These are phyloP conservation scores for Euphorbia pulcherrima DNA, from an alignment of 345 rosid genomes.

Conservation along the genomic window DNA sequence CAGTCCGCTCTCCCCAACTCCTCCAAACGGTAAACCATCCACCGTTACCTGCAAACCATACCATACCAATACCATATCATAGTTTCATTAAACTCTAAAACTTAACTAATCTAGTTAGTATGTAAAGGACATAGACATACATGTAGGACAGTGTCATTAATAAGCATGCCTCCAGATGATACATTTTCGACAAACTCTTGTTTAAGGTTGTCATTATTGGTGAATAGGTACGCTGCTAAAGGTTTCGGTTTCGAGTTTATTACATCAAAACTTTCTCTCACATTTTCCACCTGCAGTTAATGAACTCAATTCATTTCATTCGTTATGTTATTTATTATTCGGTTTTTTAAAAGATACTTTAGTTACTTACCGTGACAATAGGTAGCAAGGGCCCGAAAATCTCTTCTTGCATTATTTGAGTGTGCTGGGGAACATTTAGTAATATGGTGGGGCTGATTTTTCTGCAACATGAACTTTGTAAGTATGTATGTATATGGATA, in stretches of 20 bases:
- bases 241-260: constrained; percentile 50
- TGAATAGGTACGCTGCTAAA: constrained; percentile 69
- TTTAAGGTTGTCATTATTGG: constrained; percentile 50
- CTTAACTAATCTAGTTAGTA: no score
- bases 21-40: constrained; percentile 67
- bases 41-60: constrained; percentile 54
- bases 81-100: no score
- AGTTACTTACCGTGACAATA: constrained; percentile 38
- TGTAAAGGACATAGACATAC: no score
- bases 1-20: constrained; percentile 92
- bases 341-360: not conserved
- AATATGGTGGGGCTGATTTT: constrained; percentile 47
- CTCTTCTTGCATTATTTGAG: constrained; percentile 53
- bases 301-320: not conserved
- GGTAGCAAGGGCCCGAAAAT: constrained; percentile 60
- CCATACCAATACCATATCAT: no score
- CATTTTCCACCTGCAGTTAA: constrained; percentile 36
- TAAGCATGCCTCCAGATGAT: constrained; percentile 61
- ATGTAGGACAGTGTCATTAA: constrained; percentile 66
- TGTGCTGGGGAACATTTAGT: constrained; percentile 43
- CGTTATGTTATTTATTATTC: no score
- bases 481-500: not conserved
- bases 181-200: constrained; percentile 48
- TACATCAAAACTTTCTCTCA: constrained; percentile 35
- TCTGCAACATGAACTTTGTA: constrained; percentile 19